Conservation (phyloP, 176 grass and related monocot species). For the Phragmites australis region DNA sequence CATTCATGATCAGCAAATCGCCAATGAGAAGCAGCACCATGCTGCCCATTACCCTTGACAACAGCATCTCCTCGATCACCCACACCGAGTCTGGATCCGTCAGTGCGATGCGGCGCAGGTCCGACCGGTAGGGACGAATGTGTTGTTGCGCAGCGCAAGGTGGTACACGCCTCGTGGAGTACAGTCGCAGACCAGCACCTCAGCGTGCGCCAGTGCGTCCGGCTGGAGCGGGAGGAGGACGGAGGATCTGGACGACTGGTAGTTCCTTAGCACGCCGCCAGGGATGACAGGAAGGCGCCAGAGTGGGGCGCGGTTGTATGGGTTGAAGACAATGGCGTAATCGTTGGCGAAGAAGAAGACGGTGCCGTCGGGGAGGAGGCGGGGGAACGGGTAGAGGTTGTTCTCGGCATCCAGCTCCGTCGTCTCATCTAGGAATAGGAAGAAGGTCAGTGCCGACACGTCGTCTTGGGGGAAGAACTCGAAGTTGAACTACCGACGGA, state of each 20-base stretch:
- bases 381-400: constrained; percentile 94
- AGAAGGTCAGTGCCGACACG: constrained; percentile 37
- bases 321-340: constrained; percentile 61
- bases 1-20: constrained; percentile 79
- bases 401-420: constrained; percentile 60
- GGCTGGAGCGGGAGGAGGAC: constrained; percentile 70
- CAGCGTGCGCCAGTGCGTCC: constrained; percentile 17
- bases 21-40: constrained; percentile 81
- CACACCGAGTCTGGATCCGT: constrained; percentile 56
- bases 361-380: constrained; percentile 77
- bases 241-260: constrained; percentile 67
- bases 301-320: constrained; percentile 32
- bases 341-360: constrained; percentile 89
- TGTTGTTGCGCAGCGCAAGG: constrained; percentile 51
- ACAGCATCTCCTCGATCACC: constrained; percentile 77
- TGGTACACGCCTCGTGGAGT: constrained; percentile 55
- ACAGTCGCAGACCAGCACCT: constrained; percentile 80
- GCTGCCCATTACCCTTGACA: constrained; percentile 67
- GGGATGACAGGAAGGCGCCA: constrained; percentile 53
- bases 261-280: constrained; percentile 55
- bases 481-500: constrained; percentile 72
- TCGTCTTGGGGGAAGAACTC: constrained; percentile 61
- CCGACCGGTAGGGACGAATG: constrained; percentile 50
- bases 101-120: constrained; percentile 66
- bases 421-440: constrained; percentile 79